Evolutionary conservation across 345 rosid species (phyloP).

Genomic region (Barbarea vulgaris): DNA sequence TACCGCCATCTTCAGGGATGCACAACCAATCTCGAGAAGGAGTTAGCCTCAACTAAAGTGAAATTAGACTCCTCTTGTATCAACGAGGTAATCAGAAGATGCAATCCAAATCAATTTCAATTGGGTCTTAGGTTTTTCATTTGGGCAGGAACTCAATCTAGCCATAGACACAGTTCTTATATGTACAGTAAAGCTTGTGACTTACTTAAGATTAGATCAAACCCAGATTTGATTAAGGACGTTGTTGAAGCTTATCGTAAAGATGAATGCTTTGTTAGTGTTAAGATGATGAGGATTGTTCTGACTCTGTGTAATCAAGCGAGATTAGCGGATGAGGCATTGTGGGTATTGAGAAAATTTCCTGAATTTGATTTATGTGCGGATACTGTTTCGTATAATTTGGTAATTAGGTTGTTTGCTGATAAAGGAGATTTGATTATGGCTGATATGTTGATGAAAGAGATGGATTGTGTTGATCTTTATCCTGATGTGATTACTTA

Average conservation of each 20-base stretch:
- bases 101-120: constrained; percentile 44
- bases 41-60: constrained; percentile 48
- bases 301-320: constrained; percentile 72
- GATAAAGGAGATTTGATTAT: constrained; percentile 60
- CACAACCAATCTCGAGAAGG: constrained; percentile 50
- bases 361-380: constrained; percentile 56
- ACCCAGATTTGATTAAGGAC: constrained; percentile 52
- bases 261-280: constrained; percentile 57
- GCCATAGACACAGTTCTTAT: constrained; percentile 64
- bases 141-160: constrained; percentile 75
- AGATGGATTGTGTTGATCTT: constrained; percentile 68
- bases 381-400: constrained; percentile 56
- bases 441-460: constrained; percentile 63
- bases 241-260: constrained; percentile 57
- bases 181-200: constrained; percentile 68
- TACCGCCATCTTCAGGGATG: constrained; percentile 45
- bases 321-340: constrained; percentile 64
- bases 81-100: constrained; percentile 56
- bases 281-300: constrained; percentile 60
- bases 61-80: constrained; percentile 57
- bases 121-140: constrained; percentile 76
- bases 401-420: constrained; percentile 69
- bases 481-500: constrained; percentile 67
- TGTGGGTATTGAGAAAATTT: constrained; percentile 69
- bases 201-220: constrained; percentile 51